phyloP scores from a whole-genome alignment of 306 rosid species.

The Pueraria montana region DNA sequence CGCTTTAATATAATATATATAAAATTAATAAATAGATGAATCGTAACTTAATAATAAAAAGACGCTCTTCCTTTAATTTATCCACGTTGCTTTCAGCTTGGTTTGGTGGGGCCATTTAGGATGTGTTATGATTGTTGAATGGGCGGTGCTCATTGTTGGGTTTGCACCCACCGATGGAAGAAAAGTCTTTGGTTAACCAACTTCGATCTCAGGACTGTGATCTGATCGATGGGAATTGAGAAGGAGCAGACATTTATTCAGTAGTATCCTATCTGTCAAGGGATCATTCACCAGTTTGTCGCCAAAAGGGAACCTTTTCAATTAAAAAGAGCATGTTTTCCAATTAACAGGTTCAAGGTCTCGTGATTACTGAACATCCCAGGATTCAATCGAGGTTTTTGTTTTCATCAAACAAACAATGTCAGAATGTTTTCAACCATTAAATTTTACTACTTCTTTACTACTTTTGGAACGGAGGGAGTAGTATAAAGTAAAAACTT shows the following conservation, averaged over 20 bases:
- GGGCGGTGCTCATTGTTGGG: conserved; percentile 43
- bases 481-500: too few relatives aligned
- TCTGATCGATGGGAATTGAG: neutral
- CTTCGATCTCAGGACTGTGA: conserved; percentile 26
- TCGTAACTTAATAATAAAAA: too few relatives aligned
- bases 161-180: conserved; percentile 35
- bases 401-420: too few relatives aligned
- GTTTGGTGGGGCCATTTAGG: conserved; percentile 20
- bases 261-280: neutral
- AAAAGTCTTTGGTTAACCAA: conserved; percentile 49
- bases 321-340: too few relatives aligned
- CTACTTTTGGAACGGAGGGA: too few relatives aligned
- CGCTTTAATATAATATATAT: too few relatives aligned
- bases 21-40: too few relatives aligned
- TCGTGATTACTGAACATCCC: neutral
- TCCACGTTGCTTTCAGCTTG: neutral
- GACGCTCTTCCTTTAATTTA: too few relatives aligned
- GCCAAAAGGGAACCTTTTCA: neutral
- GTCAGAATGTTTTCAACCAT: too few relatives aligned
- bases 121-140: conserved; percentile 36
- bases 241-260: too few relatives aligned
- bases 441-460: too few relatives aligned
- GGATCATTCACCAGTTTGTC: neutral
- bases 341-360: too few relatives aligned
- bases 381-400: neutral